Conservation (phyloP, 306 rosid genomes). For the Vicia faba region DNA sequence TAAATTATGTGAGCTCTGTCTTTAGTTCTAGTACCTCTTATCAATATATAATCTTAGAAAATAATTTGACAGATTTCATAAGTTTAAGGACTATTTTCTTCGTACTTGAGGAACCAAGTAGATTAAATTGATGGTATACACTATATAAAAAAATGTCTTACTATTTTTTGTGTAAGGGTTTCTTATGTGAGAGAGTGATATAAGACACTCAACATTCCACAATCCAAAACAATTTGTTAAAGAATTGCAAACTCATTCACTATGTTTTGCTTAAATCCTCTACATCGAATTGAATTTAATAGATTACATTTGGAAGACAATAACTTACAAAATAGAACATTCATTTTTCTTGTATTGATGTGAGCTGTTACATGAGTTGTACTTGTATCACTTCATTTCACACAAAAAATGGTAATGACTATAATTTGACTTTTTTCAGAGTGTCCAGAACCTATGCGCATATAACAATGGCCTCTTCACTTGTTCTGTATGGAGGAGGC, state of each 20-base stretch:
- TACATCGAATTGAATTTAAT: neutral
- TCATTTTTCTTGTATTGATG: conserved; percentile 2
- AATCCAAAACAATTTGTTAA: neutral
- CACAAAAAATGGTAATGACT: conserved; percentile 28
- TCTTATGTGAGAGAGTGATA: too few relatives aligned
- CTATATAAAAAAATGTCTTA: too few relatives aligned
- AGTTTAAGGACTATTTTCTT: too few relatives aligned
- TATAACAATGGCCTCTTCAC: conserved; percentile 40
- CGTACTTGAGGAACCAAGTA: too few relatives aligned
- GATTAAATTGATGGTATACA: too few relatives aligned
- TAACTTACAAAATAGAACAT: conserved; percentile 21
- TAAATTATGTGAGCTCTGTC: too few relatives aligned
- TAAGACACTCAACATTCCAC: neutral
- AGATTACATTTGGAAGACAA: conserved; percentile 29
- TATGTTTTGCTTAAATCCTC: conserved; percentile 7
- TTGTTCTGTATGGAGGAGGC: conserved; percentile 67
- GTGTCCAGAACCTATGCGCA: conserved; percentile 51
- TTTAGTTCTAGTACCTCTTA: too few relatives aligned
- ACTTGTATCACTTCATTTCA: conserved; percentile 14
- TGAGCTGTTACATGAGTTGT: conserved; percentile 21
- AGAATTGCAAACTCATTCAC: conserved; percentile 16
- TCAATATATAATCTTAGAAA: too few relatives aligned
- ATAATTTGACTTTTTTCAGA: conserved; percentile 26
- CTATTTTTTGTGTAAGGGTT: too few relatives aligned
- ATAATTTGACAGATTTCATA: too few relatives aligned